phyloP scores from a whole-genome alignment of 2,329 filamentous ascomycete species.

The Stylonectria norvegica region DNA sequence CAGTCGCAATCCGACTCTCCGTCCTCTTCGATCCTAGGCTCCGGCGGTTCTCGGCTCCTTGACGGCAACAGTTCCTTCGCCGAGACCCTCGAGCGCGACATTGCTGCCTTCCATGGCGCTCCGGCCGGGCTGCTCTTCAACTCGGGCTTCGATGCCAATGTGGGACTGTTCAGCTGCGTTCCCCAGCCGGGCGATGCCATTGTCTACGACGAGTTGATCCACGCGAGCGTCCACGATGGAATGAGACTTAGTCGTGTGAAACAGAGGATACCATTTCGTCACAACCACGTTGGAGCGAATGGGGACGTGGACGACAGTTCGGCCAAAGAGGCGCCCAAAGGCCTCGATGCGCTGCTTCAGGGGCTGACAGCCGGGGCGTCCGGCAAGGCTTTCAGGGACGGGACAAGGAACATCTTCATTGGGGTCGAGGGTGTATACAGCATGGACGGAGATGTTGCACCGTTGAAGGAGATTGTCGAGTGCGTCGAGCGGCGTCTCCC shows the following conservation, averaged over 20 bases:
- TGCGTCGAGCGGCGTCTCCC: slow-evolving; percentile 56
- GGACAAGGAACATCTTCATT: slow-evolving; percentile 58
- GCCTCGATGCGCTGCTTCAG: slow-evolving; percentile 28
- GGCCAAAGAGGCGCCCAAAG: background rate
- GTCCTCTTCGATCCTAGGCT: slow-evolving; percentile 37
- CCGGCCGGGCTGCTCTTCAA: slow-evolving; percentile 50
- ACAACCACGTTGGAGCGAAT: slow-evolving; percentile 46
- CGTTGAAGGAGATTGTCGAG: slow-evolving; percentile 57
- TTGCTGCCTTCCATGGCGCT: slow-evolving; percentile 48
- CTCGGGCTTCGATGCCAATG: slow-evolving; percentile 65
- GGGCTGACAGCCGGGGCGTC: slow-evolving; percentile 33
- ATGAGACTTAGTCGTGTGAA: slow-evolving; percentile 62
- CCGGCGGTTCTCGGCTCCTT: slow-evolving; percentile 51
- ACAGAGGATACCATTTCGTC: slow-evolving; percentile 48
- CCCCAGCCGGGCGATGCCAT: slow-evolving; percentile 60
- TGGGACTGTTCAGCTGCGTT: slow-evolving; percentile 58
- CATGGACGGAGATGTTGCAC: slow-evolving; percentile 77
- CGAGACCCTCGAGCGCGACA: slow-evolving; percentile 43
- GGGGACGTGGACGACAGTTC: background rate
- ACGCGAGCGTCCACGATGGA: slow-evolving; percentile 76
- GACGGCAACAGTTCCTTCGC: slow-evolving; percentile 48
- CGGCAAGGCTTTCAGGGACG: slow-evolving; percentile 31
- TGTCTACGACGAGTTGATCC: slow-evolving; percentile 71
- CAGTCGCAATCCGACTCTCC: slow-evolving; percentile 14
- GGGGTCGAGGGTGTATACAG: slow-evolving; percentile 71